phyloP scores from a whole-genome alignment of 2,329 filamentous ascomycete species.

The Arthrobotrys sphaeroides region DNA sequence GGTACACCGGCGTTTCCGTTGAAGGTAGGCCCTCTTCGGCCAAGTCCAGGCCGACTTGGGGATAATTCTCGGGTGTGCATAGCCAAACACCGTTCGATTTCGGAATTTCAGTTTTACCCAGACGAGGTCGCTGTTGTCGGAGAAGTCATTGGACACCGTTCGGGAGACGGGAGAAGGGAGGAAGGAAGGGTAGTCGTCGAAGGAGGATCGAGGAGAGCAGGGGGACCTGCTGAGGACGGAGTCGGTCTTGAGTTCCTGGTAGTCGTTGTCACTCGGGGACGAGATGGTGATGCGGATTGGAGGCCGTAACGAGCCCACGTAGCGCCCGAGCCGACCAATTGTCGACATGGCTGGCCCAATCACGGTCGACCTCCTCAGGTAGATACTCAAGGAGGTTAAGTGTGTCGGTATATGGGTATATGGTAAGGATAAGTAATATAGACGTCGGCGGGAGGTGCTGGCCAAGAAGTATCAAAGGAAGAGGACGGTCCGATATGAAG shows the following conservation, averaged over 20 bases:
- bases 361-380: no score
- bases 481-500: background rate
- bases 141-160: constrained; percentile 39
- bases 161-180: constrained; percentile 31
- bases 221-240: constrained; percentile 38
- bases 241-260: constrained; percentile 48
- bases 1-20: constrained; percentile 45
- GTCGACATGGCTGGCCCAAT: constrained; percentile 47
- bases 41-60: constrained; percentile 24
- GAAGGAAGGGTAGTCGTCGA: constrained; percentile 39
- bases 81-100: constrained; percentile 35
- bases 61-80: constrained; percentile 30
- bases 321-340: constrained; percentile 47
- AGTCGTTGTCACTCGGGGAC: constrained; percentile 38
- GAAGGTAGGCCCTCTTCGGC: constrained; percentile 22
- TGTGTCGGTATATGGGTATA: no score
- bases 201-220: constrained; percentile 37
- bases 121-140: constrained; percentile 31
- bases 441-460: no score
- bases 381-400: no score
- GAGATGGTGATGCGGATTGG: constrained; percentile 47
- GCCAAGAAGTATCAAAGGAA: no score
- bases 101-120: constrained; percentile 46
- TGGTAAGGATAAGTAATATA: no score
- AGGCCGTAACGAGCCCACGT: constrained; percentile 34